Conservation (phyloP, 1,284 basidiomycete species). For the Rhodotorula sp. region DNA sequence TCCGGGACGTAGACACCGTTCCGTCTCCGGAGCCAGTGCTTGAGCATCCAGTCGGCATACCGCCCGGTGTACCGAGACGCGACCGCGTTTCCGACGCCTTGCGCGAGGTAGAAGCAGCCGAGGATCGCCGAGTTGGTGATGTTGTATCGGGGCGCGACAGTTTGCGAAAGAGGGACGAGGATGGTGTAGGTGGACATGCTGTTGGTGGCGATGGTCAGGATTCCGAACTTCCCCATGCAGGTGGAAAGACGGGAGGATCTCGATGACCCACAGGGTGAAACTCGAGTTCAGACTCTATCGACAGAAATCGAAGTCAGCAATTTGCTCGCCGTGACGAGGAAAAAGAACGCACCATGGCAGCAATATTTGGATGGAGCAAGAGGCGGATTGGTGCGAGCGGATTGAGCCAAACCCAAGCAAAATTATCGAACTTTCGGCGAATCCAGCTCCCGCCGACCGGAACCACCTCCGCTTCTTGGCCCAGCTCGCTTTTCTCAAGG, state of each 20-base stretch:
- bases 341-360: slow-evolving; percentile 55
- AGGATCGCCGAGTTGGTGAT: slow-evolving; percentile 61
- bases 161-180: slow-evolving; percentile 38
- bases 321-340: no score
- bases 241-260: background rate
- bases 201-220: background rate
- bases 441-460: background rate
- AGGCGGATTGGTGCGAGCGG: slow-evolving; percentile 59
- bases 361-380: slow-evolving; percentile 61
- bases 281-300: slow-evolving; percentile 34
- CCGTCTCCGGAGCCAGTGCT: slow-evolving; percentile 55
- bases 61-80: slow-evolving; percentile 58
- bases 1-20: slow-evolving; percentile 56
- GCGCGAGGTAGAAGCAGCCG: slow-evolving; percentile 62
- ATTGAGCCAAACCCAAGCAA: slow-evolving; percentile 58
- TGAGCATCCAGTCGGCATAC: slow-evolving; percentile 57
- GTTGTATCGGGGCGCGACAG: slow-evolving; percentile 56
- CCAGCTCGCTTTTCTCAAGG: slow-evolving; percentile 22
- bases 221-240: background rate
- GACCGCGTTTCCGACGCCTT: slow-evolving; percentile 59
- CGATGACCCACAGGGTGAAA: slow-evolving; percentile 35
- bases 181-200: slow-evolving; percentile 19
- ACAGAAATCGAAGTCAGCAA: background rate
- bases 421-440: slow-evolving; percentile 32
- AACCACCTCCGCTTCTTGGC: background rate